Evolutionary conservation across 1,284 basidiomycete species (phyloP).

Genomic region (Stereum hirsutum): DNA sequence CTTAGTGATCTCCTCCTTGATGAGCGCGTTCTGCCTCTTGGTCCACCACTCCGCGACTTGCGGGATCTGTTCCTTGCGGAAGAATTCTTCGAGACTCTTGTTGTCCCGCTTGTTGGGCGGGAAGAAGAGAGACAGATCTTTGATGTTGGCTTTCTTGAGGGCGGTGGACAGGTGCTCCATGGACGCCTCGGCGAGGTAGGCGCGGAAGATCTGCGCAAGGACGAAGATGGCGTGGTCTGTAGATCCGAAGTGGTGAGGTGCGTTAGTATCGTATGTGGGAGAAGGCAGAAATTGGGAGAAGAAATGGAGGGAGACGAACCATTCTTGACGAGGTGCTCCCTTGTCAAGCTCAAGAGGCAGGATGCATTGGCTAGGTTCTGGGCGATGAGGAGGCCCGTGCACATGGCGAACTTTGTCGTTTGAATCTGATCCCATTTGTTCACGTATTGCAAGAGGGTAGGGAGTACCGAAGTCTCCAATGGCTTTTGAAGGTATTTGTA

Average conservation of each 20-base stretch:
- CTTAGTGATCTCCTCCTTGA: conserved; percentile 27
- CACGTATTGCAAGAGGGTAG: conserved; percentile 82
- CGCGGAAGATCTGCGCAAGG: conserved; percentile 72
- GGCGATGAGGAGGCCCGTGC: conserved; percentile 75
- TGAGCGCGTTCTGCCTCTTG: conserved; percentile 73
- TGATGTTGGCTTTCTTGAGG: conserved; percentile 79
- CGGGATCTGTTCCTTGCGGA: conserved; percentile 70
- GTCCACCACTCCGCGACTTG: conserved; percentile 88
- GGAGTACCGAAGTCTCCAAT: conserved; percentile 80
- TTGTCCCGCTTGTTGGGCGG: conserved; percentile 72
- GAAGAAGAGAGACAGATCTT: conserved; percentile 84
- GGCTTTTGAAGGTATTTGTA: conserved; percentile 99
- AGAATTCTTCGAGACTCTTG: conserved; percentile 75
- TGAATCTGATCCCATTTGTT: conserved; percentile 72
- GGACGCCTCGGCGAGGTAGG: conserved; percentile 71
- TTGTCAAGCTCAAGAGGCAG: conserved; percentile 77
- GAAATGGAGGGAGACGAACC: conserved; percentile 28
- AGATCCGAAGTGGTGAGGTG: too few species aligned
- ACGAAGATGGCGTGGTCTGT: conserved; percentile 72
- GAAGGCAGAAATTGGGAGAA: neutral
- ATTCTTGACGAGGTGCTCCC: conserved; percentile 94
- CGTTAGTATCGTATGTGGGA: conserved; percentile 5
- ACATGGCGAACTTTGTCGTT: conserved; percentile 77
- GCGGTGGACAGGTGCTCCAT: conserved; percentile 79
- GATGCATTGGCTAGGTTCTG: conserved; percentile 73